These are phyloP conservation scores for Coniochaeta sp. DNA, from an alignment of 2,329 filamentous ascomycete species.

Conservation along the genomic window DNA sequence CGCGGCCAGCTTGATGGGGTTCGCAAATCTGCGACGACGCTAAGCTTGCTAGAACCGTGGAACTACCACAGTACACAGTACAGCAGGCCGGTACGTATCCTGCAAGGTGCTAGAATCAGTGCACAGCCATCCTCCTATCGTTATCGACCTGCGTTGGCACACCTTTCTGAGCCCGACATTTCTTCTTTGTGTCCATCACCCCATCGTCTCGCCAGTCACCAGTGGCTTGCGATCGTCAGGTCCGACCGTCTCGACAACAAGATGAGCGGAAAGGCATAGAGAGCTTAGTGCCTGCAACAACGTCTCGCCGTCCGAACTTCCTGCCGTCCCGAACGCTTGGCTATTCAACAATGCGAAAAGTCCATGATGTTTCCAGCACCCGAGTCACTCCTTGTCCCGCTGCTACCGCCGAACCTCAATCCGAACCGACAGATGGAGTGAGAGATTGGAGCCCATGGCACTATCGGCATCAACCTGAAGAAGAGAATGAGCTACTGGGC, in stretches of 20 bases:
- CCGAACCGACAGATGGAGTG: background rate
- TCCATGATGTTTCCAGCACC: background rate
- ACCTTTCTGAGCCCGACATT: background rate
- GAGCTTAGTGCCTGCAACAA: background rate
- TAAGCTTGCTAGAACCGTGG: no score
- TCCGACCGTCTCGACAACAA: background rate
- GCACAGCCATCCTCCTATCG: background rate
- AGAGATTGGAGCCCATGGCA: background rate
- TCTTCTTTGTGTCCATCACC: background rate
- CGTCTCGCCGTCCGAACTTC: background rate
- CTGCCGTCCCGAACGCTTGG: background rate
- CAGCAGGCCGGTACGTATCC: background rate
- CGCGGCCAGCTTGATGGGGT: background rate
- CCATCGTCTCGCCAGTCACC: background rate
- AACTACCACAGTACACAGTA: background rate
- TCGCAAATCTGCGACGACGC: background rate
- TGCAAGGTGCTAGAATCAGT: background rate
- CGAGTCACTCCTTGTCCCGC: background rate
- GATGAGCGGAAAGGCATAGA: slow-evolving; percentile 1
- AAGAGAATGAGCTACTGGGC: background rate
- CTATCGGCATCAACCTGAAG: background rate
- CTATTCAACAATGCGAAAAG: slow-evolving; percentile 1
- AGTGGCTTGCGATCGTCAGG: background rate
- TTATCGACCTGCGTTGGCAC: background rate
- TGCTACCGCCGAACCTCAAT: background rate